Evolutionary conservation across 2,329 filamentous ascomycete species (phyloP), one percentile per base, ranked within the genome.

Genomic region (Aspergillus novoparasiticus): DNA sequence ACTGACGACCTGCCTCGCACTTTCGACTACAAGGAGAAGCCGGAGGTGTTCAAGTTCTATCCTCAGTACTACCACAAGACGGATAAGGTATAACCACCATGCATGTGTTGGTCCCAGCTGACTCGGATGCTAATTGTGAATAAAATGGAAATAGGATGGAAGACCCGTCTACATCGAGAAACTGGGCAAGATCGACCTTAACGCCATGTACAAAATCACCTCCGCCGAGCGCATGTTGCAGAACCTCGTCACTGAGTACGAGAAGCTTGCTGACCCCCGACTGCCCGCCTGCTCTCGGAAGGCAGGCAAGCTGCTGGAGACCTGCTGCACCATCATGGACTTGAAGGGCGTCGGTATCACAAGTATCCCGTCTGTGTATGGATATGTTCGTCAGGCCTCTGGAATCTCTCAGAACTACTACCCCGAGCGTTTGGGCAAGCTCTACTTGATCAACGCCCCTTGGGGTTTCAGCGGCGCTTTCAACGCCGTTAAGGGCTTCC

Each of bases 331-430:
- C 68, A 93, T 99, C 82, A 95, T 98, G 90, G 95, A 99, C 81
- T 86, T 97, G 79, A 97, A 97, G 84, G 94, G 94, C 66, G 94
- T 99, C 28, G 92, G 92, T 63, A 82, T 98, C 71, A 86, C 85
- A 77, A 95, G 91, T 81, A 89, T 92, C 50, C 86, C 88, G 66
- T 90, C 90, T 65, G 94, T 97, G 63, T 97, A 96, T 84, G 86
- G 88, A 60, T 98, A 97, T 83, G 87, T 99, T 71, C 88, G 88
- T 73, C 87, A 90, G 77, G 93, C 93, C 53, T 95, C 93, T 39
- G 89, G 84, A 78, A 92, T 99, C 81, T 96, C 92, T 68, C 95
- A 98, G 82, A 97, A 98, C 87, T 96, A 98, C 88, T 99, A 99
- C 83, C 95, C 95, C 9, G 95, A 99, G 86, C 92, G 95, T 64